phyloP scores from a whole-genome alignment of 768 basidiomycete genomes.

The Pilatotrama ljubarskyi region DNA sequence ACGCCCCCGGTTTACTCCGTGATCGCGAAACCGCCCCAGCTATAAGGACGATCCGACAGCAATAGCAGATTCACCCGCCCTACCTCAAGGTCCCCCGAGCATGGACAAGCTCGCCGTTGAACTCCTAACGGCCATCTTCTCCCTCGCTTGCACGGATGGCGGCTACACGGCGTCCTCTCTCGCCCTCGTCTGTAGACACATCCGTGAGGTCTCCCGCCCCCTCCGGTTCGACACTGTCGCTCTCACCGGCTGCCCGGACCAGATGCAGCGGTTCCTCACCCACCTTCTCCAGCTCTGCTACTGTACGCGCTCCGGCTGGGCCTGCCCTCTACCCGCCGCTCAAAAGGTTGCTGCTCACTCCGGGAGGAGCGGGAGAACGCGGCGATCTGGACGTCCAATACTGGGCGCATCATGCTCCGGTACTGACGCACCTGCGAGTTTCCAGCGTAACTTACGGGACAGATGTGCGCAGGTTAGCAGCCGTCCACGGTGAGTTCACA shows the following conservation, averaged over 20 bases:
- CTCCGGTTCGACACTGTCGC: neutral
- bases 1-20: no score
- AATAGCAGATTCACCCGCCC: neutral
- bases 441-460: neutral
- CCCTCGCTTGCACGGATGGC: neutral
- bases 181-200: neutral
- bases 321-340: neutral
- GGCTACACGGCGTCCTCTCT: neutral
- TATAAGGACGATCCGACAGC: neutral
- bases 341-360: neutral
- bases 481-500: neutral
- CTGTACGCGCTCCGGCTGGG: no score
- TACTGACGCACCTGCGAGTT: neutral
- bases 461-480: neutral
- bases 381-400: neutral
- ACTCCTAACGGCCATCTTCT: neutral
- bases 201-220: neutral
- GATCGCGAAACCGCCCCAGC: neutral
- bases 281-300: no score
- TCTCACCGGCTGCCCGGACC: neutral
- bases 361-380: no score
- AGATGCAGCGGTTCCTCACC: neutral
- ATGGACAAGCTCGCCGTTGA: conserved; percentile 6
- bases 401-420: neutral
- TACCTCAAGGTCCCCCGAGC: neutral